phyloP scores from a whole-genome alignment of 208 protist species.

The Angomonas ambiguus region DNA sequence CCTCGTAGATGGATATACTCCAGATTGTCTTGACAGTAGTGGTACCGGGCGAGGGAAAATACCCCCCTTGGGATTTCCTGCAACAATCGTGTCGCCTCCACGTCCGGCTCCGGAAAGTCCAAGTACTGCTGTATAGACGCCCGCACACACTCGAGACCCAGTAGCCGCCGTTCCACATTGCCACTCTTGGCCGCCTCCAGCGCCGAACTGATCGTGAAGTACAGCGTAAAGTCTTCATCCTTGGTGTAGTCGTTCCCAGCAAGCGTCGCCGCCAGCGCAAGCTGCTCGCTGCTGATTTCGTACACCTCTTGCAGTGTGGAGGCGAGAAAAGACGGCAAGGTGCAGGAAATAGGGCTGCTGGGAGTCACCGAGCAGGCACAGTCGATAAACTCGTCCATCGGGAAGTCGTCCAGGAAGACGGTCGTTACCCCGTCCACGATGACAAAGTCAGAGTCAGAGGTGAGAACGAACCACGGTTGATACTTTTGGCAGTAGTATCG shows the following conservation, averaged over 20 bases:
- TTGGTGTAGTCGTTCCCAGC: slow-evolving; percentile 23
- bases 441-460: slow-evolving; percentile 21
- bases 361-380: not conserved
- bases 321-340: slow-evolving; percentile 2
- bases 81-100: not conserved
- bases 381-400: not conserved
- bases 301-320: slow-evolving; percentile 5
- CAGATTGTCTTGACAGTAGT: not conserved
- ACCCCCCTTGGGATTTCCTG: not conserved
- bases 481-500: slow-evolving; percentile 8
- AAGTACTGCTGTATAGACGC: slow-evolving; percentile 11
- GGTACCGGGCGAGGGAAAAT: not conserved
- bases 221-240: slow-evolving; percentile 1
- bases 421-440: slow-evolving; percentile 13
- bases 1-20: not conserved
- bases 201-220: not conserved
- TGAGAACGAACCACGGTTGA: slow-evolving; percentile 11
- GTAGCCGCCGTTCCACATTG: not conserved
- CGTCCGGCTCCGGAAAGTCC: not conserved
- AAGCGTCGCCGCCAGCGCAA: slow-evolving; percentile 19
- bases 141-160: not conserved
- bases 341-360: not conserved
- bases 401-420: slow-evolving; percentile 8
- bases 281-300: slow-evolving; percentile 9
- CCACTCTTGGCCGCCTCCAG: not conserved